These are phyloP conservation scores for Clathrospora elynae DNA, from an alignment of 2,329 filamentous ascomycete species.

Conservation along the genomic window DNA sequence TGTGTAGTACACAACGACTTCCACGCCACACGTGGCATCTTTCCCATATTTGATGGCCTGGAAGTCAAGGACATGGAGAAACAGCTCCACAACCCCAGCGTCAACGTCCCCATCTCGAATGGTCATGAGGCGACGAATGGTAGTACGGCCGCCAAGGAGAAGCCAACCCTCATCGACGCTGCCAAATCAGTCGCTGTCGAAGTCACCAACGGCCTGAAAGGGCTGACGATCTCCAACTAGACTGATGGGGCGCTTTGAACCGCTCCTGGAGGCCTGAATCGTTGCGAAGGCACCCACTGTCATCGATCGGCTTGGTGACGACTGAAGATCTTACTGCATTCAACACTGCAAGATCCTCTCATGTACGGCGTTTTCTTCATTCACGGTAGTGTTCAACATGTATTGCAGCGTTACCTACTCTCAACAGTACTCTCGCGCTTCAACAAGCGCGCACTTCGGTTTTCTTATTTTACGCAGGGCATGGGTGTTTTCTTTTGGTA, in stretches of 20 bases:
- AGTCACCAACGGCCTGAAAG: slow-evolving; percentile 39
- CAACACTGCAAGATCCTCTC: slow-evolving; percentile 40
- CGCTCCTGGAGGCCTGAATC: too few relatives aligned
- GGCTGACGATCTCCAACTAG: slow-evolving; percentile 36
- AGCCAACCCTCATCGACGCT: slow-evolving; percentile 28
- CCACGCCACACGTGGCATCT: slow-evolving; percentile 80
- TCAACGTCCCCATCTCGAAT: slow-evolving; percentile 17
- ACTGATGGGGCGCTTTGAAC: too few relatives aligned
- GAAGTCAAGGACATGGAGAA: slow-evolving; percentile 68
- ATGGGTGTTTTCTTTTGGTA: neutral
- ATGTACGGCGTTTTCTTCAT: slow-evolving; percentile 11
- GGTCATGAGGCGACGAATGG: slow-evolving; percentile 10
- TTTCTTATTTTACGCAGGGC: slow-evolving; percentile 2
- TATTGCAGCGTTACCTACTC: slow-evolving; percentile 12
- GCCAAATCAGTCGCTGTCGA: slow-evolving; percentile 38
- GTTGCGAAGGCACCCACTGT: too few relatives aligned
- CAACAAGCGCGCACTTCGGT: slow-evolving; percentile 23
- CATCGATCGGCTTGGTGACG: too few relatives aligned
- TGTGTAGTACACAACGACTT: slow-evolving; percentile 91
- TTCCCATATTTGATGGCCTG: slow-evolving; percentile 82
- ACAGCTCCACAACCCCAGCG: slow-evolving; percentile 29
- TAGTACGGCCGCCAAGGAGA: slow-evolving; percentile 19
- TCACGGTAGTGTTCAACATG: slow-evolving; percentile 8
- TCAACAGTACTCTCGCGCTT: slow-evolving; percentile 31
- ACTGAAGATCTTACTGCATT: slow-evolving; percentile 36